Conservation (phyloP, 2,329 filamentous ascomycete species). For the Fusarium bulbicola region DNA sequence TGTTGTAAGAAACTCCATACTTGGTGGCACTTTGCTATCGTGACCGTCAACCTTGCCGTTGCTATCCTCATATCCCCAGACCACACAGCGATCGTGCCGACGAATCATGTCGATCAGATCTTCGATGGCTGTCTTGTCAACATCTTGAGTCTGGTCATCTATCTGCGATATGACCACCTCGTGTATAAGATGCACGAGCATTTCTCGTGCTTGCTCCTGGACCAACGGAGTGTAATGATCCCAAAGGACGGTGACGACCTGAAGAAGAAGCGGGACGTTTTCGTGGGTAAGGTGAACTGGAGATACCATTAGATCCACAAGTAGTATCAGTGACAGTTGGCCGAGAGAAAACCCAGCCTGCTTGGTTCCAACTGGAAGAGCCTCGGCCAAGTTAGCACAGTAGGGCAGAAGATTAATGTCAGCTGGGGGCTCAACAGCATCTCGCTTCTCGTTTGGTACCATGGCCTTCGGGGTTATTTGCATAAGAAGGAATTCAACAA, state of each 20-base stretch:
- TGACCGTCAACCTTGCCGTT: constrained; percentile 80
- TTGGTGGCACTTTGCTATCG: constrained; percentile 81
- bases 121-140: constrained; percentile 80
- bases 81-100: constrained; percentile 81
- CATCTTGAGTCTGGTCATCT: constrained; percentile 70
- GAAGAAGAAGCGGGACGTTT: constrained; percentile 84
- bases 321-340: constrained; percentile 88
- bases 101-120: constrained; percentile 88
- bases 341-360: constrained; percentile 91
- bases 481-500: constrained; percentile 91
- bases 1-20: constrained; percentile 86
- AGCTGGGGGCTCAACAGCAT: constrained; percentile 72
- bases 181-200: constrained; percentile 97
- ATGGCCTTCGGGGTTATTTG: constrained; percentile 96
- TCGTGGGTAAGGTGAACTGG: constrained; percentile 83
- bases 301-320: constrained; percentile 96
- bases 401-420: constrained; percentile 84
- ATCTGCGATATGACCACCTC: constrained; percentile 87
- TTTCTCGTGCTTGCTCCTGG: constrained; percentile 95
- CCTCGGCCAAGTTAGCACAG: constrained; percentile 82
- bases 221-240: constrained; percentile 96
- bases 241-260: constrained; percentile 94
- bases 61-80: constrained; percentile 95
- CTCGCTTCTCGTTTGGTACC: constrained; percentile 87
- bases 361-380: constrained; percentile 88